Evolutionary conservation across 495 filamentous ascomycete genomes (phyloP), one percentile per base, ranked within the genome.

Genomic region (Penicillium nucicola): DNA sequence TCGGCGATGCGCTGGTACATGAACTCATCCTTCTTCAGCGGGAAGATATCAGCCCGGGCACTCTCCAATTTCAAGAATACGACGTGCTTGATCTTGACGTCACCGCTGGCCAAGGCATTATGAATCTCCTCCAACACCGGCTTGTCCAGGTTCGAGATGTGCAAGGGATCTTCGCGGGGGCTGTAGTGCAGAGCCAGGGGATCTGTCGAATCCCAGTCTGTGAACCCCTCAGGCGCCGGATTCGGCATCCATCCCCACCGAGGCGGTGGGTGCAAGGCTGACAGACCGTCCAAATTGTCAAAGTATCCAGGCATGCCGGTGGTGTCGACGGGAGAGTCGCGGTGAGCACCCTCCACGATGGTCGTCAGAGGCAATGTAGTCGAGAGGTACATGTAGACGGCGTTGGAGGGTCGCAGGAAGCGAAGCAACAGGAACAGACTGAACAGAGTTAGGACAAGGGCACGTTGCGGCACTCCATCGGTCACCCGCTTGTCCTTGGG

Each of bases 1-100:
- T 66, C 62, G 14, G 57, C 64, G 15, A 79, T 71, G 39, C 64
- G 66, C 10, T 77, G 45, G 48, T 66, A 70, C 23, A 77, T 61
- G 17, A 61, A 65, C 4, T 64, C 65, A 36, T 71, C 69, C 34
- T 77, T 77, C 20, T 65, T 60, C 19, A 79, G 44, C 4, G 76
- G 76, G 51, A 79, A 78, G 19, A 77, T 67, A 55, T 79, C 76
- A 15, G 63, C 68, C 12, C 76, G 69, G 0, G 76, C 76, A 38
- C 73, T 76, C 46, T 79, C 76, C 15, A 79, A 61, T 37, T 75
- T 74, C 15, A 79, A 45, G 15, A 77, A 23, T 32, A 78, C 60
- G 30, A 79, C 57, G 42, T 79, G 75, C 50, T 76, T 77, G 52
- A 79, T 77, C 12, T 68, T 64, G 15, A 77, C 59, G n/a, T 66